These are phyloP conservation scores for Calcarisporium arbuscula DNA, from an alignment of 2,329 filamentous ascomycete genomes.

Conservation along the genomic window DNA sequence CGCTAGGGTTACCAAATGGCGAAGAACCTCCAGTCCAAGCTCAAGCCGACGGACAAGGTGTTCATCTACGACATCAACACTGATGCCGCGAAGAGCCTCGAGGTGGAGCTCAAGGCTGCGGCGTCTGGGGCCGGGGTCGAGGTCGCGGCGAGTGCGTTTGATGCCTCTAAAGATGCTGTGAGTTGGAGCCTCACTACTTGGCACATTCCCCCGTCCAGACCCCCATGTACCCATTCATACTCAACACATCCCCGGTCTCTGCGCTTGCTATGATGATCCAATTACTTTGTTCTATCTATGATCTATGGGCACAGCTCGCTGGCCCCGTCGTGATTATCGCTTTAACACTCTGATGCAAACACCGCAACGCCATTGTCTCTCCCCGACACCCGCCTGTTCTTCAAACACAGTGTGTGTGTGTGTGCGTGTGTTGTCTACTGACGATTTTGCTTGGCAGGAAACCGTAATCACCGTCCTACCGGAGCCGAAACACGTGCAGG, in stretches of 20 bases:
- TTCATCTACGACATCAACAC: conserved; percentile 52
- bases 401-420: too few species aligned
- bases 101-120: conserved; percentile 39
- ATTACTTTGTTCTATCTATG: conserved; percentile 47
- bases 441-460: conserved; percentile 48
- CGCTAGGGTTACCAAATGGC: conserved; percentile 56
- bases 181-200: conserved; percentile 17
- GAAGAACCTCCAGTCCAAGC: conserved; percentile 53
- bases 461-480: conserved; percentile 84
- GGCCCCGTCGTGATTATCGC: conserved; percentile 58
- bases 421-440: not conserved
- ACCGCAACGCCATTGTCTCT: conserved; percentile 48
- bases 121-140: conserved; percentile 40
- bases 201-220: too few species aligned
- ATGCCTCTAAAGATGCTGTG: conserved; percentile 48
- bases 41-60: conserved; percentile 43
- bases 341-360: conserved; percentile 66
- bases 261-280: conserved; percentile 14
- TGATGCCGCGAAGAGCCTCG: conserved; percentile 38
- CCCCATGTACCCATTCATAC: too few species aligned
- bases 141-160: conserved; percentile 36
- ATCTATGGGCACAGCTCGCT: conserved; percentile 54
- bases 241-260: too few species aligned
- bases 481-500: conserved; percentile 79
- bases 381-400: not conserved